Evolutionary conservation across 768 basidiomycete genomes (phyloP).

Genomic region (Boletellus ananas): DNA sequence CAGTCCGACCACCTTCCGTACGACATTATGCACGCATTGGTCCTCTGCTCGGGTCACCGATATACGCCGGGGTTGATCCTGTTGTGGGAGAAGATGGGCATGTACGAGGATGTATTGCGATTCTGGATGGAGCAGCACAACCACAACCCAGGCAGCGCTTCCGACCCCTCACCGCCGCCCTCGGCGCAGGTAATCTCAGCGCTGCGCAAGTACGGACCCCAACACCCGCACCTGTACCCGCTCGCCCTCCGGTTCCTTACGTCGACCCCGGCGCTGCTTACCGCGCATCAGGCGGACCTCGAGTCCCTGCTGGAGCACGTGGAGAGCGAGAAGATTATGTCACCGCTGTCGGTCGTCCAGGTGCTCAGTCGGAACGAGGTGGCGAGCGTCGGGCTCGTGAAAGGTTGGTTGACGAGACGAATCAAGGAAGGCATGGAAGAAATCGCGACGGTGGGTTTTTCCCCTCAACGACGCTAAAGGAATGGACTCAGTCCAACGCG

Average conservation of each 20-base stretch:
- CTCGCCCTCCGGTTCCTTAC: conserved; percentile 89
- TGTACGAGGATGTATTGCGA: conserved; percentile 93
- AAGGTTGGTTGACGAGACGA: conserved; percentile 82
- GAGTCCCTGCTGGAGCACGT: conserved; percentile 69
- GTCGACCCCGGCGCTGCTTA: conserved; percentile 68
- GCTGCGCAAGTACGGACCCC: conserved; percentile 69
- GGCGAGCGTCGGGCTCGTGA: conserved; percentile 87
- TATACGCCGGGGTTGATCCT: conserved; percentile 85
- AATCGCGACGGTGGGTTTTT: conserved; percentile 67
- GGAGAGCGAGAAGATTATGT: conserved; percentile 78
- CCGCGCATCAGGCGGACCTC: conserved; percentile 69
- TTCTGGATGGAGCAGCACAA: conserved; percentile 83
- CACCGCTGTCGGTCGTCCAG: conserved; percentile 87
- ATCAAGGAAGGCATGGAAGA: conserved; percentile 72
- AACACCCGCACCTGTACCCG: conserved; percentile 75
- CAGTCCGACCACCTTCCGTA: conserved; percentile 62
- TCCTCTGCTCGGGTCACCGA: conserved; percentile 80
- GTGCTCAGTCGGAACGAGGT: conserved; percentile 85
- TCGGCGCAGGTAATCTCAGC: conserved; percentile 59
- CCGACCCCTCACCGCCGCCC: conserved; percentile 10
- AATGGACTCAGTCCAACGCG: too few species aligned
- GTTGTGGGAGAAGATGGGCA: conserved; percentile 90
- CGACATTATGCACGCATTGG: conserved; percentile 89
- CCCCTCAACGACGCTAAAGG: too few species aligned
- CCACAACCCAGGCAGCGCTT: too few species aligned